Base-by-base conservation (phyloP, 345 rosid species). In the Turnera subulata region DNA sequence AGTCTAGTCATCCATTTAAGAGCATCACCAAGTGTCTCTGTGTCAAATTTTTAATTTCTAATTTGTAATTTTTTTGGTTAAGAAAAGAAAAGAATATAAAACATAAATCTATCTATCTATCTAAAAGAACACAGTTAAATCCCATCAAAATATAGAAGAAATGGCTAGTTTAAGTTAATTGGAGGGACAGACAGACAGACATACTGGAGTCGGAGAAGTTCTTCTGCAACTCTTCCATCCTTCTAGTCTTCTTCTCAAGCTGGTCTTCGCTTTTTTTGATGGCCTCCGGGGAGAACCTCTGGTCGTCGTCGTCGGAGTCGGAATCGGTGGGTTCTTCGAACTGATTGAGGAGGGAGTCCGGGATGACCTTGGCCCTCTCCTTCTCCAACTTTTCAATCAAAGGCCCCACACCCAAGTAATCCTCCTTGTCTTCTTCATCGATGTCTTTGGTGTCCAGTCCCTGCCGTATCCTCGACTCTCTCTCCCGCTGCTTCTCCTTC, bases 401-500 rank as follows among this genome's bases (percentile, higher is more conserved):
- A 0, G 89, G 84, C 45, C 77, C 76, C 23, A 92, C 85, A 1
- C 94, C 96, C 72, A 86, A 58, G 73, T 78, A 89, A 44, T 92
- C 98, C 65, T 86, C 97, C 26, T 89, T 79, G 38, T 84, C 96
- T 71, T 89, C 97, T 39, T 64, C 70, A 64, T 89, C 98, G 40
- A 92, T 80, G 68, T 89, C 97, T 64, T 79, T 78, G 21, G 74
- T 83, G 48, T 78, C 89, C 17, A 84, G 71, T 32, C 98, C 98
- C 29, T 76, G 79, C 44, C 82, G 73, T 60, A 50, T 79, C 69
- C 91, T 76, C 1, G 78, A 84, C 25, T 84, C 94, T 60, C 84
- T 77, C 55, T 86, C 97, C 14, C 84, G 79, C 75, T 80, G 81
- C 63, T 74, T 89, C 35, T 92, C 96, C 21, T 66, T 82, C 72